phyloP scores from a whole-genome alignment of 805 yeast genomes.

The Candida ulmi region DNA sequence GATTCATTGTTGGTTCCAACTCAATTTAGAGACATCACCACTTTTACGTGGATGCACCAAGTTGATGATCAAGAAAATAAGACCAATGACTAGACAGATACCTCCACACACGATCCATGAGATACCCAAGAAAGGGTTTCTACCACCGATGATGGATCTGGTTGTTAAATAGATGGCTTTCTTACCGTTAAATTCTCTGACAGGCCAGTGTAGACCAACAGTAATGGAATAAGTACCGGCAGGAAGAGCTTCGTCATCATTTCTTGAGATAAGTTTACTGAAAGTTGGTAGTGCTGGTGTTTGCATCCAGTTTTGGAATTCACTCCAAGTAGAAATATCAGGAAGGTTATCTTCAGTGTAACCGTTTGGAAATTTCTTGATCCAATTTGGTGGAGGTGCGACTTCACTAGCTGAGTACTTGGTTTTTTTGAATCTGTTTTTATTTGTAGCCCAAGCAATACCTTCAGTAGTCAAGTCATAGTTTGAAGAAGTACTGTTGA shows the following conservation, averaged over 20 bases:
- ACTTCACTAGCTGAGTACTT: slow-evolving; percentile 52
- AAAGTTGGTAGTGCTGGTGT: slow-evolving; percentile 69
- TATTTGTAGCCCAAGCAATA: slow-evolving; percentile 71
- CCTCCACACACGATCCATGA: slow-evolving; percentile 75
- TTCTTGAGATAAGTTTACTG: slow-evolving; percentile 60
- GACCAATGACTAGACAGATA: slow-evolving; percentile 53
- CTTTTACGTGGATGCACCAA: slow-evolving; percentile 61
- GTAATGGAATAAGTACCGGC: slow-evolving; percentile 59
- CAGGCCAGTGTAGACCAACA: slow-evolving; percentile 78
- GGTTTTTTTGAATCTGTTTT: slow-evolving; percentile 58
- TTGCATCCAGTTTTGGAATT: slow-evolving; percentile 83
- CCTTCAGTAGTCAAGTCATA: slow-evolving; percentile 43
- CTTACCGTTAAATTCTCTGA: slow-evolving; percentile 57
- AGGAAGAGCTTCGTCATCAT: slow-evolving; percentile 46
- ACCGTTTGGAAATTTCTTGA: slow-evolving; percentile 63
- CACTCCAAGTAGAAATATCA: slow-evolving; percentile 60
- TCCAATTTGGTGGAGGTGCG: slow-evolving; percentile 85
- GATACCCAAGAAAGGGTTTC: slow-evolving; percentile 65
- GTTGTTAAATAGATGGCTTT: slow-evolving; percentile 66
- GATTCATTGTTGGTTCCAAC: slow-evolving; percentile 56
- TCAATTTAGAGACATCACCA: slow-evolving; percentile 65
- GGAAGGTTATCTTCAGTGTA: slow-evolving; percentile 67
- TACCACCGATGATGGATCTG: slow-evolving; percentile 71
- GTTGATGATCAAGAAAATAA: slow-evolving; percentile 48
- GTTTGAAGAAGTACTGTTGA: slow-evolving; percentile 32